Base-by-base conservation (phyloP, 805 yeast genomes). In the Teunomyces pallodes region DNA sequence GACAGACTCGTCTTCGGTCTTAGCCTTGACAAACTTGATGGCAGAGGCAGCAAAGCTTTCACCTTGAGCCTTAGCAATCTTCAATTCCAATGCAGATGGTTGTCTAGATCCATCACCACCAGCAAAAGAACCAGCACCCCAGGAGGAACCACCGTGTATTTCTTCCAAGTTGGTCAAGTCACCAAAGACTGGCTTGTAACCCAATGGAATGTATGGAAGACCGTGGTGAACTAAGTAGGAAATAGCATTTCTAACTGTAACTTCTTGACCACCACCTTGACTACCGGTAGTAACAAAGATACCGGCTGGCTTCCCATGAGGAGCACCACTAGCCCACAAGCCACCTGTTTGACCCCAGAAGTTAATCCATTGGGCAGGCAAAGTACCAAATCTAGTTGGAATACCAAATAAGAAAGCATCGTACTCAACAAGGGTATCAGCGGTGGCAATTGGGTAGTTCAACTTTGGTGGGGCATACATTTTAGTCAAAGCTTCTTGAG, bases 111-210 rank as follows among this genome's bases (percentile, higher is more conserved):
- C 96, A 61, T 86, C 92, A 45, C 77, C 74, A 43, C 82, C 87
- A 28, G 96, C 90, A 59, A 77, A 74, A 33, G 87, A 71, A 56
- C 96, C 96, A 30, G 96, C 86, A 65, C 96, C 96, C 90, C 90
- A 89, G 41, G 96, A 81, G 17, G 90, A 80, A 47, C 87, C 87
- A 54, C 96, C 96, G 63, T 86, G 95, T 43, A 81, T 76, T 70
- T 86, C 90, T 3, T 76, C 79, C 39, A 84, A 59, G 67, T 75
- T 75, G 38, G 86, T 68, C 54, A 84, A 59, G 55, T 76, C 76
- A 9, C 77, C 76, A 66, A 83, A 84, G 4, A 78, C 72, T 52
- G 73, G 65, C 53, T 75, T 78, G 71, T 83, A 88, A 51, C 96
- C 96, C 56, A 87, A 74, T 51, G 96, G 95, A 42, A 88, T 80